Evolutionary conservation across 495 filamentous ascomycete genomes (phyloP), one percentile per base, ranked within the genome.

Genomic region (Neurospora pannonica): DNA sequence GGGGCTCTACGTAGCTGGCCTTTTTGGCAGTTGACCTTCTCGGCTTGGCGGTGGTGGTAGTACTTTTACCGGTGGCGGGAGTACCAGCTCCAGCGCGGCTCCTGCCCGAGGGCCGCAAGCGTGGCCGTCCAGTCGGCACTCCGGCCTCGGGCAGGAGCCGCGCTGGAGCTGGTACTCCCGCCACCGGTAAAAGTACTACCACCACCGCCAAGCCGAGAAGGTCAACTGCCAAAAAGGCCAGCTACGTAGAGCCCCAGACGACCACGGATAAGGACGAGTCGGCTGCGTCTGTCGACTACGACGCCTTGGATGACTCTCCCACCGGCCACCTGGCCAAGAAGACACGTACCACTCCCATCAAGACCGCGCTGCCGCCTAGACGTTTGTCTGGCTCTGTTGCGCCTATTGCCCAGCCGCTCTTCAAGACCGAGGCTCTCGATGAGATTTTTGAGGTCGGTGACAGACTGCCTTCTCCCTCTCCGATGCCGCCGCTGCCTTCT

Each of bases 261-360:
- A 73, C 71, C 46, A 76, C 36, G 72, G 36, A 62, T 34, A 62
- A 62, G 54, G 54, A 62, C 54, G 54, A 34, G 54, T 62, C 54
- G 13, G 54, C 54, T 31, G 54, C 24, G 13, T 34, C 54, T 5
- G 70, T 71, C 3, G 76, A 78, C 28, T 76, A 76, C 34, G 76
- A 77, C 6, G 42, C 72, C n/a, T 77, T 77, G 38, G 75, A 81
- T 11, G 74, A 80, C 13, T 79, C 75, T 21, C 48, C 80, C 3
- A 75, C 78, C 10, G 72, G 71, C 15, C 76, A 78, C 69, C 79
- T 81, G n/a, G 78, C 17, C 38, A 43, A 72, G 71, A 13, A 71
- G 28, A 67, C 70, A 24, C 2, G 24, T 1, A 75, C 70, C 0
- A 40, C 60, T 1, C 74, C 67, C 2, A 11, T 38, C 11, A 74